Evolutionary conservation across 2,329 filamentous ascomycete genomes (phyloP).

Genomic region (Massarina eburnea): DNA sequence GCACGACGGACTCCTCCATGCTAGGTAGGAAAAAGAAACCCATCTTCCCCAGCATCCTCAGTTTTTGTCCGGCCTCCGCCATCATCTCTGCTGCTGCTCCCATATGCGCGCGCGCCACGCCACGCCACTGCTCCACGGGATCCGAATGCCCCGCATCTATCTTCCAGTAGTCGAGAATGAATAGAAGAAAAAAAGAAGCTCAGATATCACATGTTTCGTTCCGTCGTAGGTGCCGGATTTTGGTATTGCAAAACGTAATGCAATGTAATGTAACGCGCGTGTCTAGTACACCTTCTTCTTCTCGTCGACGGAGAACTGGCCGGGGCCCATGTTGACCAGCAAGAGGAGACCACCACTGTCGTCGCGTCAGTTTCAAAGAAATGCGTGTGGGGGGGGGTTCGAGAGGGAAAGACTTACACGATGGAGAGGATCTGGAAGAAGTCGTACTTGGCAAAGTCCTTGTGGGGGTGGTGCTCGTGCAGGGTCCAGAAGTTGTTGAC

Average conservation of each 20-base stretch:
- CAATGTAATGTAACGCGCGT: constrained; percentile 5
- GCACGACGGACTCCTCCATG: too few species aligned
- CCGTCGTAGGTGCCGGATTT: constrained; percentile 18
- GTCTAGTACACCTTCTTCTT: constrained; percentile 99
- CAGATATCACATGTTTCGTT: constrained; percentile 26
- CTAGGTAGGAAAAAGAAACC: too few species aligned
- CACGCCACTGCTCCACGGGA: background rate
- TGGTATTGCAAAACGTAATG: constrained; percentile 20
- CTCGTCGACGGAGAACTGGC: constrained; percentile 97
- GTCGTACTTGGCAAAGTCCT: constrained; percentile 99
- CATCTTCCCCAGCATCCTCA: too few species aligned
- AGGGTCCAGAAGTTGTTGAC: constrained; percentile 99
- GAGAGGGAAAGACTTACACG: constrained; percentile 60
- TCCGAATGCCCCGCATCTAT: background rate
- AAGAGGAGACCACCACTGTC: constrained; percentile 82
- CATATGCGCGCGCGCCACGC: background rate
- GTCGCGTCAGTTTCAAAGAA: constrained; percentile 20
- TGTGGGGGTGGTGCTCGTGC: constrained; percentile 96
- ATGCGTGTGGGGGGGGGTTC: constrained; percentile 1
- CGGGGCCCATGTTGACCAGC: constrained; percentile 97
- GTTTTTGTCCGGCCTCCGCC: constrained; percentile 10
- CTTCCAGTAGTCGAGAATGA: background rate
- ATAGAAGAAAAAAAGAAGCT: constrained; percentile 2
- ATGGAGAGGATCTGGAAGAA: constrained; percentile 99
- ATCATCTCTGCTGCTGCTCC: constrained; percentile 1